These are phyloP conservation scores for Coffea canephora DNA, from an alignment of 257 asterid species.

Conservation along the genomic window DNA sequence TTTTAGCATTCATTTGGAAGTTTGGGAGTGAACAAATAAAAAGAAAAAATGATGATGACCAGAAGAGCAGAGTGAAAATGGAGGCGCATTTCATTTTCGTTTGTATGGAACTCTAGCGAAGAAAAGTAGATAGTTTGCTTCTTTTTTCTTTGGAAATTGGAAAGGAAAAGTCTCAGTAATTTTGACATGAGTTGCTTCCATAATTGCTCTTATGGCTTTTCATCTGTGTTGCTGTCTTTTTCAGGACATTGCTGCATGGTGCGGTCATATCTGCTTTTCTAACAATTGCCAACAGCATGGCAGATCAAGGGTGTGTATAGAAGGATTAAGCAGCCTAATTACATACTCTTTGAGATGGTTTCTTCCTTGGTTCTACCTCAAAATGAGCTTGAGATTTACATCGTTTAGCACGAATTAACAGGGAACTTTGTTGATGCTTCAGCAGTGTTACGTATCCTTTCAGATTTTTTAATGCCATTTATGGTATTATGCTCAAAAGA, in stretches of 20 bases:
- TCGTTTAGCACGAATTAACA: background rate
- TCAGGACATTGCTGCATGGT: conserved; percentile 85
- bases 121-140: background rate
- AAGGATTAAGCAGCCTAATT: background rate
- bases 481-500: background rate
- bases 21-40: background rate
- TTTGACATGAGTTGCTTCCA: background rate
- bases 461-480: background rate
- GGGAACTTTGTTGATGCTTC: background rate
- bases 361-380: background rate
- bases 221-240: background rate
- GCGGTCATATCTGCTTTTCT: conserved; percentile 88
- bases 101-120: background rate
- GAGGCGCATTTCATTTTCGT: background rate
- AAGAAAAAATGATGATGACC: background rate
- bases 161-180: background rate
- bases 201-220: background rate
- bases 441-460: background rate
- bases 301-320: conserved; percentile 93
- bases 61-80: background rate
- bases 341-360: background rate
- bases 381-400: background rate
- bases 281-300: conserved; percentile 79
- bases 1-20: background rate
- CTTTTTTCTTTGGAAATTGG: background rate